These are phyloP conservation scores for Colletotrichum lupini DNA, from an alignment of 2,329 filamentous ascomycete species.

Conservation along the genomic window DNA sequence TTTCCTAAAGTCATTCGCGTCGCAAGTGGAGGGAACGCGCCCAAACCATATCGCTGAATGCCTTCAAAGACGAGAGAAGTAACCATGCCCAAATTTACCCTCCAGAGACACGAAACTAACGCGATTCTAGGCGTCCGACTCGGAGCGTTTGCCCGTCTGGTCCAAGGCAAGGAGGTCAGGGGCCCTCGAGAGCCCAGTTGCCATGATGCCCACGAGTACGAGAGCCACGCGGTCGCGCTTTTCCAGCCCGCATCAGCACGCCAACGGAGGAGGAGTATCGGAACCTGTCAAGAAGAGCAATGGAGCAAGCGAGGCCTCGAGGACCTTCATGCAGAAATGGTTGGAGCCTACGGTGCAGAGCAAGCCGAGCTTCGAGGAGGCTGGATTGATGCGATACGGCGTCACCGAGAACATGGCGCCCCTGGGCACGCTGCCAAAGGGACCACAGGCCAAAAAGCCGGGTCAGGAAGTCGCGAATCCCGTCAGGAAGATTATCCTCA, in stretches of 20 bases:
- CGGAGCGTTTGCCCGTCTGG: constrained; percentile 29
- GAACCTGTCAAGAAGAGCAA: constrained; percentile 37
- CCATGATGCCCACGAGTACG: constrained; percentile 56
- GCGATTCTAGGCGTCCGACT: constrained; percentile 25
- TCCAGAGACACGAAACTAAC: constrained; percentile 28
- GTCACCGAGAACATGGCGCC: constrained; percentile 88
- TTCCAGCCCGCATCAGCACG: constrained; percentile 61
- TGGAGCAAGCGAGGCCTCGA: constrained; percentile 51
- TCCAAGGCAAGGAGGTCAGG: constrained; percentile 35
- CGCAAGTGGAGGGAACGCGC: constrained; percentile 39
- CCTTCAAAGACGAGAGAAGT: constrained; percentile 39
- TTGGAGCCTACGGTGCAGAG: constrained; percentile 68
- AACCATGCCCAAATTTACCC: background rate
- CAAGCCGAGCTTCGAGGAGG: constrained; percentile 82
- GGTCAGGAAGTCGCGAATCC: constrained; percentile 42
- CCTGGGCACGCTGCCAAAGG: constrained; percentile 78
- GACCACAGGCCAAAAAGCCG: constrained; percentile 54
- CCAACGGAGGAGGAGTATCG: constrained; percentile 39
- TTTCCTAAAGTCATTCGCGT: constrained; percentile 40
- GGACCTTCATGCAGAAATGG: constrained; percentile 66
- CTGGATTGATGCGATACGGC: constrained; percentile 77
- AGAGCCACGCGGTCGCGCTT: constrained; percentile 66
- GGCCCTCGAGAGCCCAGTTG: constrained; percentile 35
- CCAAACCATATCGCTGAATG: constrained; percentile 36
- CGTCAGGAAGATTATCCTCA: constrained; percentile 59